Conservation (phyloP, 176 grass and related monocot species). For the Lolium multiflorum region DNA sequence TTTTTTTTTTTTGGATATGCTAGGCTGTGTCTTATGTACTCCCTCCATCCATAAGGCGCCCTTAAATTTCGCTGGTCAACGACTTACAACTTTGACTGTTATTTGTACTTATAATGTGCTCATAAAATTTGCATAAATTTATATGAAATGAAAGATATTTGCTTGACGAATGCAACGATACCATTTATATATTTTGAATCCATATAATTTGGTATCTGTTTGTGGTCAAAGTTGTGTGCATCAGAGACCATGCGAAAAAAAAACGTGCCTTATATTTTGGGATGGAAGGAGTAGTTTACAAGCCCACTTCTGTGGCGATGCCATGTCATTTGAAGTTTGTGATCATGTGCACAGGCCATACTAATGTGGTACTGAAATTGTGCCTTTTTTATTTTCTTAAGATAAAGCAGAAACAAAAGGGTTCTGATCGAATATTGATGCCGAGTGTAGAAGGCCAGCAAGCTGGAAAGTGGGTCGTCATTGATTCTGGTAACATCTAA, state of each 20-base stretch:
- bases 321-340: conserved; percentile 15
- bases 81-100: too few species aligned
- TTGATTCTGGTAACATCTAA: conserved; percentile 80
- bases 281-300: not conserved
- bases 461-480: conserved; percentile 91
- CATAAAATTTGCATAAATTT: too few species aligned
- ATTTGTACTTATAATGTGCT: too few species aligned
- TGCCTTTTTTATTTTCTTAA: conserved; percentile 35
- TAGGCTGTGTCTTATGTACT: not conserved
- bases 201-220: too few species aligned
- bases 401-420: conserved; percentile 92
- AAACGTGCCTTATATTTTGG: too few species aligned
- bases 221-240: too few species aligned
- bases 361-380: conserved; percentile 12
- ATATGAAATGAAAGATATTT: too few species aligned
- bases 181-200: too few species aligned
- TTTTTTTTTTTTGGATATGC: not conserved
- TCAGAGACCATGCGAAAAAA: too few species aligned
- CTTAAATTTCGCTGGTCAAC: too few species aligned
- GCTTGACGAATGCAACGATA: too few species aligned
- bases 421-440: conserved; percentile 77
- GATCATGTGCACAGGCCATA: not conserved
- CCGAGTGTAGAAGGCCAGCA: conserved; percentile 86
- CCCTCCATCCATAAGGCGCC: too few species aligned
- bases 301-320: not conserved